Base-by-base conservation (phyloP, 2,329 filamentous ascomycete species). In the Cladosporium sp. region DNA sequence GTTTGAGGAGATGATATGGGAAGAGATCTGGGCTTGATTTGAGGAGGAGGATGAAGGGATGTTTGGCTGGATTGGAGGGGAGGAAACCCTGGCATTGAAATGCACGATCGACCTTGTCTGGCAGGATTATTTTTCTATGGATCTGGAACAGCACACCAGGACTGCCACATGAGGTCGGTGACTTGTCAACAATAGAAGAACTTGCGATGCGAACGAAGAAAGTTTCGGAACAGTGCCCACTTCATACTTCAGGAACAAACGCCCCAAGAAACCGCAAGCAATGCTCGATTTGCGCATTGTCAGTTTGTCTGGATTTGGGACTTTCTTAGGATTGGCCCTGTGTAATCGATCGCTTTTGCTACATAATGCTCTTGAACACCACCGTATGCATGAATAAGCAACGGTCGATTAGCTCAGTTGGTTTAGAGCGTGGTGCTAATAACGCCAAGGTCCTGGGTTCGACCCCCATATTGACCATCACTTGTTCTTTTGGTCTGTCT, bases 401-500 rank as follows among this genome's bases (percentile, higher is more conserved):
- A 54, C n/a, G 56, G 34, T 58, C 32, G 34, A 43, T 58, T 58
- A 58, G 56, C 56, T 58, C 56, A 58, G 56, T 58, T 58, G 56
- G 56, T 58, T 32, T 43, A 58, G 56, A 58, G 56, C 56, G 56
- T 58, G 56, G 56, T 58, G 56, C 56, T 58, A 58, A 58, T 58
- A 58, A 58, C 56, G 56, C 56, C 56, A 58, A 58, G 56, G 56
- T 43, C 56, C 10, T 16, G 34, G 23, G 56, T 58, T 58, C 56
- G 32, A 58, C 21, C 56, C 56, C 23, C 30, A 32, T 39, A 58
- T 58, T 39, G 54, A 58, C 54, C 54, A 58, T 39, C 16, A 54
- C 10, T 26, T 26, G 4, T 26, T 58, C 56, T 58, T 58, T 43
- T 58, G 56, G 34, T 6, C 34, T 16, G n/a, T n/a, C n/a, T 11